Evolutionary conservation across 345 rosid species (phyloP).

Genomic region (Pelargonium nanum): DNA sequence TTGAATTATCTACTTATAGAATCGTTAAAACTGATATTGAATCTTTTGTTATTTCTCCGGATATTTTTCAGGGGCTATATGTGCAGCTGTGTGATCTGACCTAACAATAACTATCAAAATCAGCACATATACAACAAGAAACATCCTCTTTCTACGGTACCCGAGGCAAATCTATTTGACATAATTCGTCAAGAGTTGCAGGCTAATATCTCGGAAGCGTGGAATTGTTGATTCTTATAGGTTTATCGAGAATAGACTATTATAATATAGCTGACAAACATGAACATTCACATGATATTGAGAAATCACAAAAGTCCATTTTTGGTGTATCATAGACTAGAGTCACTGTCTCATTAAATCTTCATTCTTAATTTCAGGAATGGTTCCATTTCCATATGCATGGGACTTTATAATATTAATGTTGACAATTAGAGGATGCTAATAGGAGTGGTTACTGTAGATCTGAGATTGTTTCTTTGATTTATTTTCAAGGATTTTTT

Average conservation of each 20-base stretch:
- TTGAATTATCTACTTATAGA: too few relatives aligned
- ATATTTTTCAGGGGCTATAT: slow-evolving; percentile 26
- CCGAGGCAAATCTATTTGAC: background rate
- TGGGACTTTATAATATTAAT: too few relatives aligned
- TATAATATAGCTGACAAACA: slow-evolving; percentile 3
- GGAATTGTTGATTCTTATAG: background rate
- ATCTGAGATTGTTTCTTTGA: too few relatives aligned
- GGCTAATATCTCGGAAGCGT: background rate
- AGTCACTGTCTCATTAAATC: background rate
- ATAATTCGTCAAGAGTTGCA: background rate
- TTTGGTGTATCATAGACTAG: background rate
- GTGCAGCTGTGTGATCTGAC: slow-evolving; percentile 28
- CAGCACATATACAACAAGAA: background rate
- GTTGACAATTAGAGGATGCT: too few relatives aligned
- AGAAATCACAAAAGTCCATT: background rate
- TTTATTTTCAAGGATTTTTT: too few relatives aligned
- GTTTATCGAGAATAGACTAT: slow-evolving; percentile 6
- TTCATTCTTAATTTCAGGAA: too few relatives aligned
- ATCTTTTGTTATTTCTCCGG: background rate
- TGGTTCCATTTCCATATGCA: background rate
- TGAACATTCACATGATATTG: background rate
- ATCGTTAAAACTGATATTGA: background rate
- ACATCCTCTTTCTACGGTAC: background rate
- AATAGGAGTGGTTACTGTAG: too few relatives aligned
- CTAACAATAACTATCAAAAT: background rate